Evolutionary conservation across 345 rosid genomes (phyloP), one percentile per base, ranked within the genome.

Genomic region (Brassica rapa): DNA sequence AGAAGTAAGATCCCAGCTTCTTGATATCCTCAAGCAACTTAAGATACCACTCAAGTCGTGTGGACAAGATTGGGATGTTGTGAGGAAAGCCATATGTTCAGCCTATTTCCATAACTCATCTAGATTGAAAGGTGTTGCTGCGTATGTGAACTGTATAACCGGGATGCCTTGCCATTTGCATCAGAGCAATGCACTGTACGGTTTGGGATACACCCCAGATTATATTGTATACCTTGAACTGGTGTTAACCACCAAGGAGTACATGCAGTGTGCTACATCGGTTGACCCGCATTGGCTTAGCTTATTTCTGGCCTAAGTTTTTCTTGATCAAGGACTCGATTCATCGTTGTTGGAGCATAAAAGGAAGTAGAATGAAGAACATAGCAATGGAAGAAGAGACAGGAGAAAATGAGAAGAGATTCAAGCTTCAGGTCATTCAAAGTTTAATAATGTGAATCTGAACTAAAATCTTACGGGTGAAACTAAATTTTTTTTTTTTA

Each of bases 141-240:
- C 93, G 83, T 95, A 95, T 71, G 93, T 93, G 3, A 93, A 91
- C 77, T 85, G 92, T 75, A 82, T 97, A 81, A 88, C 74, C 0
- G 99, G 98, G 46, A 95, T 89, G 97, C 96, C 98, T 0, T 91
- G 98, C 82, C 96, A 95, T 82, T 84, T 95, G 76, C 99, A 90
- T 62, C 98, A 97, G 1, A 93, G 92, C 84, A 95, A 98, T 66
- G 98, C 99, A 4, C 87, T 95, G 21, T 95, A 85, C 16, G 98
- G 96, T 60, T 79, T 91, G 81, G 98, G 98, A 25, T 88, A 89
- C 59, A 91, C 95, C 9, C 98, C 99, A 0, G 97, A 95, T 15
- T 84, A 91, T 43, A 93, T 95, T 49, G 97, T 95, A 23, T 91
- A 95, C 79, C 98, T 93, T 43, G 98, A 95, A 74, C 80, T 95